A percentile compares a stretch with the other conserved stretches of the same genome.
Conservation (phyloP, 2,329 filamentous ascomycete species). For the Xylaria sp. region DNA sequence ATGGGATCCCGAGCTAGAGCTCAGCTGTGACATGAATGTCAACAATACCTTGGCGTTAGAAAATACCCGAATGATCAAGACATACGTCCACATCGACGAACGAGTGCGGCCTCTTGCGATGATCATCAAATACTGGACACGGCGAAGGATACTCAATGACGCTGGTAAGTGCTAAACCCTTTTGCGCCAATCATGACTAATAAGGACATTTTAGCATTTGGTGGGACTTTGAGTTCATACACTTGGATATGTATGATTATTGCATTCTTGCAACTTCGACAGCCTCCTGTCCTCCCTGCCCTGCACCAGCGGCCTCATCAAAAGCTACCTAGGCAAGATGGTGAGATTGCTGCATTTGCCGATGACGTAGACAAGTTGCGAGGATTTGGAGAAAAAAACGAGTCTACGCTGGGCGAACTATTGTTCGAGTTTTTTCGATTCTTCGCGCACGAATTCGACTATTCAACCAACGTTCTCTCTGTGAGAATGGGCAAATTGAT, state of each 20-base stretch:
- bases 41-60: slow-evolving; percentile 96
- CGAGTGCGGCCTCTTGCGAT: slow-evolving; percentile 92
- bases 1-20: slow-evolving; percentile 91
- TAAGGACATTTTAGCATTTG: slow-evolving; percentile 71
- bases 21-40: slow-evolving; percentile 98
- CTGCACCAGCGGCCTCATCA: slow-evolving; percentile 79
- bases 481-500: slow-evolving; percentile 83
- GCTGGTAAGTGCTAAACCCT: slow-evolving; percentile 73
- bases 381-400: slow-evolving; percentile 82
- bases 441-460: slow-evolving; percentile 94
- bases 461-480: slow-evolving; percentile 84
- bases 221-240: slow-evolving; percentile 95
- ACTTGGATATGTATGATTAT: slow-evolving; percentile 99
- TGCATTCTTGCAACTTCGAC: slow-evolving; percentile 90
- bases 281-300: slow-evolving; percentile 84
- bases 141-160: slow-evolving; percentile 91
- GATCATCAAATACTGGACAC: slow-evolving; percentile 98
- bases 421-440: slow-evolving; percentile 95
- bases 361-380: slow-evolving; percentile 82
- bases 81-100: slow-evolving; percentile 92
- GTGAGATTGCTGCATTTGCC: slow-evolving; percentile 80
- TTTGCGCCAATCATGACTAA: slow-evolving; percentile 20
- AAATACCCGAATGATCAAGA: slow-evolving; percentile 97
- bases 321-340: slow-evolving; percentile 70
- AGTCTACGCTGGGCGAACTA: slow-evolving; percentile 84